phyloP scores from a whole-genome alignment of 73 alveolate genomes.

The Stentor coeruleus region DNA sequence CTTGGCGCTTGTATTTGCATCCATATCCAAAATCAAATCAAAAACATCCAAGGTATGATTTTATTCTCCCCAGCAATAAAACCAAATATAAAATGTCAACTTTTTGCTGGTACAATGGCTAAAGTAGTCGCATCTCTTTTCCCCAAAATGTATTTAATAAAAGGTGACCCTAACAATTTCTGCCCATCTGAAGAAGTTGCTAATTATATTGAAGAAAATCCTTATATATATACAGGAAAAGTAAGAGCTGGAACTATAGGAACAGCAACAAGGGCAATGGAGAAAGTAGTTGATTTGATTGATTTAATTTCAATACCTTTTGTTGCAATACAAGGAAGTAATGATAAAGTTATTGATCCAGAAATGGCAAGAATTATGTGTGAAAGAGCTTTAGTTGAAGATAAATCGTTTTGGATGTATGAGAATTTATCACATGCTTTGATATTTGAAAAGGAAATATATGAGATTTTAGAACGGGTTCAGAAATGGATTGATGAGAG shows the following conservation, averaged over 20 bases:
- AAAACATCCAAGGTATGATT: background rate
- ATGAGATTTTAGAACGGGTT: background rate
- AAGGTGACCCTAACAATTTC: background rate
- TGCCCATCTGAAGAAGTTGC: background rate
- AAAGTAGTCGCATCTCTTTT: background rate
- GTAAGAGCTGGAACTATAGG: background rate
- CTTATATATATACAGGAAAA: background rate
- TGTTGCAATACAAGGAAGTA: background rate
- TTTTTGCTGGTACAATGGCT: background rate
- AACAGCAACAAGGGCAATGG: background rate
- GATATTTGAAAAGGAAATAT: background rate
- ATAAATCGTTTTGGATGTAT: background rate
- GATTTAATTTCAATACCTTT: too few relatives aligned
- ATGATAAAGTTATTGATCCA: background rate
- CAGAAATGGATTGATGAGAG: background rate
- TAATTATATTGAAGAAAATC: background rate
- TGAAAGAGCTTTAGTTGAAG: background rate
- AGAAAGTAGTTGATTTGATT: background rate
- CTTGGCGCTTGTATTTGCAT: background rate
- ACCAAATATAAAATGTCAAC: background rate
- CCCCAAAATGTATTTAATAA: background rate
- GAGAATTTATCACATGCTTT: background rate
- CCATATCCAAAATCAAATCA: background rate
- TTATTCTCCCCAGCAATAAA: background rate
- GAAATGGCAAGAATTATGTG: background rate